A percentile compares a stretch with the other conserved stretches of the same genome.
phyloP scores from a whole-genome alignment of 805 yeast species.

The Brettanomyces sp. region DNA sequence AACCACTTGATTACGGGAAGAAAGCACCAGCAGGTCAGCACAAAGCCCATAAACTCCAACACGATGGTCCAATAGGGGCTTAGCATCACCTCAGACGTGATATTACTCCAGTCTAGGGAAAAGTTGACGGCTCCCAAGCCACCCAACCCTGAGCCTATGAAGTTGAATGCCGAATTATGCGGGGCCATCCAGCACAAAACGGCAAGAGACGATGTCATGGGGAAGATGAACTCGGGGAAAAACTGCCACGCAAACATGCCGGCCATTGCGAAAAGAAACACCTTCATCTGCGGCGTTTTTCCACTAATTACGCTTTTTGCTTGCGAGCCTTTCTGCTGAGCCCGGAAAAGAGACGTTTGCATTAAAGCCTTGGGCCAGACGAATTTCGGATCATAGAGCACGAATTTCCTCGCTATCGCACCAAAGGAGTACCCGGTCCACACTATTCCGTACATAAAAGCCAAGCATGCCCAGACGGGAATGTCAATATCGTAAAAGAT shows the following conservation, averaged over 20 bases:
- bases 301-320: neutral
- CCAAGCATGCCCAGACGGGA: constrained; percentile 28
- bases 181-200: constrained; percentile 43
- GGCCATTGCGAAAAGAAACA: constrained; percentile 28
- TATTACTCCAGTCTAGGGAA: constrained; percentile 45
- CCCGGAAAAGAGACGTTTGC: constrained; percentile 38
- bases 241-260: constrained; percentile 37
- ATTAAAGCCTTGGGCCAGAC: constrained; percentile 43
- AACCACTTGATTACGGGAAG: constrained; percentile 39
- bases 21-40: constrained; percentile 37
- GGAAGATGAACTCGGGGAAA: constrained; percentile 39
- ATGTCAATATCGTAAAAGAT: constrained; percentile 31
- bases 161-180: constrained; percentile 28
- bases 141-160: constrained; percentile 44
- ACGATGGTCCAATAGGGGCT: constrained; percentile 44
- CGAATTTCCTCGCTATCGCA: constrained; percentile 36
- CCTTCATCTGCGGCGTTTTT: constrained; percentile 23
- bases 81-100: constrained; percentile 39
- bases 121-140: constrained; percentile 42
- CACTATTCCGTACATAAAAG: constrained; percentile 43
- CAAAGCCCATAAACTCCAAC: constrained; percentile 38
- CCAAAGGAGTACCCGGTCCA: constrained; percentile 46
- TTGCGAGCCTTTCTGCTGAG: constrained; percentile 13
- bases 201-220: constrained; percentile 40
- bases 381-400: constrained; percentile 39